Base-by-base conservation (phyloP, 148 eudicot species). In the Camellia granthamiana region DNA sequence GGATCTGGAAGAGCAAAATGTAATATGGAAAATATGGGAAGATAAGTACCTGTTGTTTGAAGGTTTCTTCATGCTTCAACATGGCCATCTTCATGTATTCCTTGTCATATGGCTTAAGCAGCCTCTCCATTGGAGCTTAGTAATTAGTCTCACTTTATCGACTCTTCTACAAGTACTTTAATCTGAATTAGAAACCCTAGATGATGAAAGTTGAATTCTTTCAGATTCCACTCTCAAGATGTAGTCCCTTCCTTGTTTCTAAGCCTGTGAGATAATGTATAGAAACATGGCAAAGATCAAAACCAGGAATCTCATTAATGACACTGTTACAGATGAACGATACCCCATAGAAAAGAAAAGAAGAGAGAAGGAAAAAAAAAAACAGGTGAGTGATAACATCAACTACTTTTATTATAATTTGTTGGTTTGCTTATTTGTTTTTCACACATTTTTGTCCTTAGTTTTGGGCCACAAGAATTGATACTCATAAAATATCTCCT, bases 41-140 rank as follows among this genome's bases (percentile, higher is more conserved):
- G 69, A 61, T 19, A 63, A 38, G 44, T 87, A 95, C 98, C 94
- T 95, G 98, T 70, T 93, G 87, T 85, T 85, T 88, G 87, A 96
- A 96, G 65, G 88, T 85, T 80, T 96, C 92, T 81, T 96, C 98
- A 78, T 96, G 99, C 84, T 94, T 92, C 70, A 96, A 84, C 92
- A 96, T 96, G 21, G 94, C 98, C 90, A 86, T 87, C 85, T 86
- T 92, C 92, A 96, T 88, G 84, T 63, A 81, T 68, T 94, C 93
- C 85, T 83, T 97, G 58, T 92, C 92, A 79, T 82, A 76, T n/a
- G 87, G 84, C 4, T 86, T 85, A 59, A 87, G 21, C 54, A 80
- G 78, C 83, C 87, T 93, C 89, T 95, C 97, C 97, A 93, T 94
- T 83, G 76, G 78, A 72, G 69, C 49, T 7, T 42, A 21, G 8